Base-by-base conservation (phyloP, 2,329 filamentous ascomycete genomes). In the Allantophomopsis cytisporea region DNA sequence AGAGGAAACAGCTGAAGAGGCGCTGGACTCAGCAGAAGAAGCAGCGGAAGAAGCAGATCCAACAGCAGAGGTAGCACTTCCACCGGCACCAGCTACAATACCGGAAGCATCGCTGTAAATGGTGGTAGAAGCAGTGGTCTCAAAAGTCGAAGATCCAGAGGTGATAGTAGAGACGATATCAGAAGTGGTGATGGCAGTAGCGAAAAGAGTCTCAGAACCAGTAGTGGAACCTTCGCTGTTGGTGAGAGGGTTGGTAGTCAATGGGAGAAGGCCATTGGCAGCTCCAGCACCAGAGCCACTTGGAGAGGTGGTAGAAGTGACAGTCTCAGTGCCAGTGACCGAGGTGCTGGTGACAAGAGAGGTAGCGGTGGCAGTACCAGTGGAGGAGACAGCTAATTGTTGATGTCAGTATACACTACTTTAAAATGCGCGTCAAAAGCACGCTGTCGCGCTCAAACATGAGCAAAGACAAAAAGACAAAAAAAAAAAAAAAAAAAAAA, bases 371-470 rank as follows among this genome's bases (percentile, higher is more conserved):
- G 32, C 14, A 16, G 34, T 12, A 20, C 23, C 39, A n/a, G 38
- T 23, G 20, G 32, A 15, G 14, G 41, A 15, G 33, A 38, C 39
- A 31, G 46, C 37, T 18, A 15, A 37, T 38, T 16, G 39, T 35
- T 36, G 15, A 35, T 35, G 18, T 28, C 31, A 30, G 34, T 36
- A 17, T 14, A 37, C 3, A 35, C 11, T 32, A 33, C 23, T 28
- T 28, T 28, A 43, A 35, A 33, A 20, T 5, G 17, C 7, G 34
- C 14, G 16, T 13, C 4, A n/a, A n/a, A n/a, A n/a, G n/a, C n/a
- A n/a, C n/a, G n/a, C n/a, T n/a, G n/a, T n/a, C n/a, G n/a, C n/a
- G n/a, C n/a, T n/a, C n/a, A n/a, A n/a, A n/a, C n/a, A n/a, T n/a
- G n/a, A n/a, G n/a, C n/a, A n/a, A n/a, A n/a, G n/a, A n/a, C n/a